Percentiles rank a stretch among this genome's conserved stretches.
Evolutionary conservation across 2,329 filamentous ascomycete species (phyloP).

Genomic region (Xylariomycetidae sp.): DNA sequence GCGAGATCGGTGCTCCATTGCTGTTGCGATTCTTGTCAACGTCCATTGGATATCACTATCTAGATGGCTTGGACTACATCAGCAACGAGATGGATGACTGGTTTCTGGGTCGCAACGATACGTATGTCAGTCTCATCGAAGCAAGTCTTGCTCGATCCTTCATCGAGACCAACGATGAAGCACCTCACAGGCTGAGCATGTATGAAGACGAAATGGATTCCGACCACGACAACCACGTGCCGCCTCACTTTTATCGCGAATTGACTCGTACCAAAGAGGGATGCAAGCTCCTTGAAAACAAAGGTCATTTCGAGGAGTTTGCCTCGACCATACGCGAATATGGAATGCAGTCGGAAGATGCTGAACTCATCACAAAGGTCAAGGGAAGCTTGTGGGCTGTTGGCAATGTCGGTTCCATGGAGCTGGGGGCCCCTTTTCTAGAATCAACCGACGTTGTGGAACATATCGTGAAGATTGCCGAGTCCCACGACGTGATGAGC

Average conservation of each 20-base stretch:
- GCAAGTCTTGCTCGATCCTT: constrained; percentile 90
- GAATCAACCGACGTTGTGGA: constrained; percentile 86
- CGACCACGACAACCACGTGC: constrained; percentile 62
- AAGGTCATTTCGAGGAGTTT: constrained; percentile 96
- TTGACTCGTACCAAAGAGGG: constrained; percentile 89
- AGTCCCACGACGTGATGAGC: constrained; percentile 83
- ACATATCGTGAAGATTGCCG: constrained; percentile 83
- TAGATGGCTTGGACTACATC: constrained; percentile 96
- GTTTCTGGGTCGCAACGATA: constrained; percentile 95
- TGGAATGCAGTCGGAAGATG: constrained; percentile 77
- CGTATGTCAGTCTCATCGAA: constrained; percentile 91
- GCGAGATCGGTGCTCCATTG: constrained; percentile 91
- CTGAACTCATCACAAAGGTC: constrained; percentile 83
- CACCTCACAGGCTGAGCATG: constrained; percentile 51
- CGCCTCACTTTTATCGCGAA: constrained; percentile 97
- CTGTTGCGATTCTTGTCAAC: constrained; percentile 90
- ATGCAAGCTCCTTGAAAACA: constrained; percentile 82
- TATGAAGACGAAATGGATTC: constrained; percentile 53
- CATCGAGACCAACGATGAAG: constrained; percentile 57
- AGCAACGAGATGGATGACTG: constrained; percentile 99
- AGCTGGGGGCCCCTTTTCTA: constrained; percentile 88
- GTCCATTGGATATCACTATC: constrained; percentile 94
- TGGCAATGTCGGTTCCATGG: constrained; percentile 97
- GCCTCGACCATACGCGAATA: constrained; percentile 82
- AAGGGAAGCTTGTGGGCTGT: constrained; percentile 98